These are phyloP conservation scores for Hypomyces perniciosus DNA, from an alignment of 2,329 filamentous ascomycete genomes.

Conservation along the genomic window DNA sequence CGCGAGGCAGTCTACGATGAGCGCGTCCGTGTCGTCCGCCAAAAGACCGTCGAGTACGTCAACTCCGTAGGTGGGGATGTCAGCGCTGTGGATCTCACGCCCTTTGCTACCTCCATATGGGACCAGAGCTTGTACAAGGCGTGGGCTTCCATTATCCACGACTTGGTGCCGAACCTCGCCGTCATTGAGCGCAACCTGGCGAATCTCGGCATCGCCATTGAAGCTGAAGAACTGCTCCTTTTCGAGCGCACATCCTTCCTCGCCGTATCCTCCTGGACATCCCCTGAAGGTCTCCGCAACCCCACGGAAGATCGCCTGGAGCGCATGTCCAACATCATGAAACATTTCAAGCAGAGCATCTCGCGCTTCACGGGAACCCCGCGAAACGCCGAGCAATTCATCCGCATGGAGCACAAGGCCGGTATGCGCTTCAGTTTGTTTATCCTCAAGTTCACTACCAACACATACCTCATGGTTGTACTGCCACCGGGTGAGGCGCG, in stretches of 20 bases:
- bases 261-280: slow-evolving; percentile 88
- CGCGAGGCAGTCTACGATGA: slow-evolving; percentile 81
- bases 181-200: slow-evolving; percentile 83
- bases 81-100: slow-evolving; percentile 60
- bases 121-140: slow-evolving; percentile 97
- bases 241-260: slow-evolving; percentile 96
- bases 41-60: slow-evolving; percentile 58
- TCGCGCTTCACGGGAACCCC: slow-evolving; percentile 73
- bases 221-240: slow-evolving; percentile 87
- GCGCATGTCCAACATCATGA: slow-evolving; percentile 92
- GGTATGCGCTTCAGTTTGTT: slow-evolving; percentile 81
- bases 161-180: slow-evolving; percentile 87
- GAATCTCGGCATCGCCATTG: slow-evolving; percentile 75
- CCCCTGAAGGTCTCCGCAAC: slow-evolving; percentile 67
- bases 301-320: slow-evolving; percentile 91
- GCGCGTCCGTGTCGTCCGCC: slow-evolving; percentile 68
- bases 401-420: slow-evolving; percentile 74
- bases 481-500: slow-evolving; percentile 85
- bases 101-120: slow-evolving; percentile 96
- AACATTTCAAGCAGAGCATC: slow-evolving; percentile 88
- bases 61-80: slow-evolving; percentile 28
- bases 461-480: slow-evolving; percentile 91
- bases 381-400: slow-evolving; percentile 76
- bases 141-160: slow-evolving; percentile 97
- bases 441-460: slow-evolving; percentile 91